Base-by-base conservation (phyloP, 2,329 filamentous ascomycete genomes). In the Monosporascus sp. region DNA sequence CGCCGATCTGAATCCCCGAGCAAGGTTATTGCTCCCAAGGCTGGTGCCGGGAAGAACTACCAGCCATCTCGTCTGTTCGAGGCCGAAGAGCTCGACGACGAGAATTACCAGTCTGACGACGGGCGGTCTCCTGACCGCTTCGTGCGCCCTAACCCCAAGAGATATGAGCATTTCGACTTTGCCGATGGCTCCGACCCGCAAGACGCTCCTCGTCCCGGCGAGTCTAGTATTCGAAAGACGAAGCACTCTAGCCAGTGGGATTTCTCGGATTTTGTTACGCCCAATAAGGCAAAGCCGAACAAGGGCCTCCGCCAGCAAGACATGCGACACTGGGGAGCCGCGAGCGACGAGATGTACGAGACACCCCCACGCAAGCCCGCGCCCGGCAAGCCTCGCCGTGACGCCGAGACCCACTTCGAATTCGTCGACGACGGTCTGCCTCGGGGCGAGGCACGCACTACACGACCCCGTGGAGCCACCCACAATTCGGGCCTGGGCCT, bases 141-240 rank as follows among this genome's bases (percentile, higher is more conserved):
- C 60, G 78, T 80, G 65, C 79, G 87, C 64, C 86, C 88, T 7
- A 83, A 94, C 69, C 82, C 89, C 2, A 84, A 84, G 66, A 95
- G 91, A 71, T 97, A 85, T 74, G 78, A 87, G 54, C 93, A 97
- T 72, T 96, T 96, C 67, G 86, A 91, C 55, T 88, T 96, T 66
- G 84, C 80, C 54, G 85, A 91, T 60, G 85, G 84, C 49, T 80
- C 75, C 20, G 79, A 83, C 52, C 73, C 75, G 17, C 71, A 74
- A 56, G 77, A 82, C 49, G 71, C 70, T 19, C 73, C 77, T 16
- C 65, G 74, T 58, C 66, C 74, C n/a, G 73, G 69, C 50, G 61
- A 71, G 7, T 61, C 71, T 3, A 66, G 72, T 22, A 69, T 77
- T 20, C 70, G 78, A 51, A 80, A 79, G 65, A 76, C 78, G 52